These are phyloP conservation scores for Tetracladium marchalianum DNA, from an alignment of 495 filamentous ascomycete genomes.

Conservation along the genomic window DNA sequence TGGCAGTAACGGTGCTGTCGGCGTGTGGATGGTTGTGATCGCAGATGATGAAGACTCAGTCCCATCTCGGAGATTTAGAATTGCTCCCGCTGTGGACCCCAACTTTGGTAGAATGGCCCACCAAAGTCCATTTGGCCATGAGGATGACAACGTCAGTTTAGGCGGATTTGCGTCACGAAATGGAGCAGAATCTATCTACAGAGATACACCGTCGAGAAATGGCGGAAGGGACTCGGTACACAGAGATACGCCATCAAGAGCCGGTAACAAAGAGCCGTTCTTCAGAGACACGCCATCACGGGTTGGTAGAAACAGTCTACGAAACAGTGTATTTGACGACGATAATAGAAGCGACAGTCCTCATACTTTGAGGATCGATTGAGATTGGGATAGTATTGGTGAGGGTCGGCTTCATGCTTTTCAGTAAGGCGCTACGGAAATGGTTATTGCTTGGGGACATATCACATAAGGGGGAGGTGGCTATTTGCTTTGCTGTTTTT, in stretches of 20 bases:
- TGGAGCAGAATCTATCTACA: background rate
- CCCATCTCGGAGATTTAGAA: constrained; percentile 7
- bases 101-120: constrained; percentile 5
- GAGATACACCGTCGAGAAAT: too few relatives aligned
- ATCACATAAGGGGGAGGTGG: too few relatives aligned
- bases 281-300: too few relatives aligned
- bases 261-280: too few relatives aligned
- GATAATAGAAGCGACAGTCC: constrained; percentile 6
- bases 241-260: too few relatives aligned
- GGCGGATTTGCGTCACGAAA: constrained; percentile 5
- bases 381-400: background rate
- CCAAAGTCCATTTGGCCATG: background rate
- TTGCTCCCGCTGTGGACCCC: constrained; percentile 19
- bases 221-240: too few relatives aligned
- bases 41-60: constrained; percentile 36
- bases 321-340: too few relatives aligned
- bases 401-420: too few relatives aligned
- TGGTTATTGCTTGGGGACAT: too few relatives aligned
- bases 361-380: constrained; percentile 10
- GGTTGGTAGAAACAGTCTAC: too few relatives aligned
- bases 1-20: constrained; percentile 45
- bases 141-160: constrained; percentile 2
- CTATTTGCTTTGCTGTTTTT: too few relatives aligned
- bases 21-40: constrained; percentile 58
- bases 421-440: too few relatives aligned